Base-by-base conservation (phyloP, 768 basidiomycete species). In the Cystofilobasidium capitatum region DNA sequence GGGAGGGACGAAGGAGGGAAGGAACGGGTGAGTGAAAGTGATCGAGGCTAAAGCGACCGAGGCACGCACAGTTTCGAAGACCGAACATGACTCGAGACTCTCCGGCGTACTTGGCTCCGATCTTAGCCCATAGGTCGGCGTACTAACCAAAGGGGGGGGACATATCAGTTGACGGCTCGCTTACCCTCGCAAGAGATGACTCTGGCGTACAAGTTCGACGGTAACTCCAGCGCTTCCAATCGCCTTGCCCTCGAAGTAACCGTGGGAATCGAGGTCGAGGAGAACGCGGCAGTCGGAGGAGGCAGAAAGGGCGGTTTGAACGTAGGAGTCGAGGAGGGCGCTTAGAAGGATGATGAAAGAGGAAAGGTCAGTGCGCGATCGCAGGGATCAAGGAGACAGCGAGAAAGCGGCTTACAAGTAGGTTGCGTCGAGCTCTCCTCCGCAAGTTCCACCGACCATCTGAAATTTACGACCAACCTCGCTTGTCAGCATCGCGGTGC, bases 221-320 rank as follows among this genome's bases (percentile, higher is more conserved):
- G 79, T 78, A 2, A 85, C 84, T 33, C 84, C 83, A 40, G 84
- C 85, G 76, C 85, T 83, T 1, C 84, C 85, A 55, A 86, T 81
- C 37, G 86, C 83, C 79, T 73, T 73, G 1, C 81, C 81, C 69
- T 84, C 83, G 81, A 82, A 84, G 57, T 83, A 79, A 14, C 82
- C 84, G 70, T 84, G 83, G 76, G 84, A 83, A 75, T 84, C 83
- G 13, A 84, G 69, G 72, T 83, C 83, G 42, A 84, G 73, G 69
- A 84, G 83, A 60, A 80, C 82, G 70, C 80, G 80, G 31, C 79
- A 78, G 0, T 83, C 83, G 1, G 81, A 76, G n/a, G 73, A 74
- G 45, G 49, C 49, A 16, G 49, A 26, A 16, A 83, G 75, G 37
- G 79, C 80, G 29, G 80, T 77, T 70, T 82, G 80, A 17, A 84